These are phyloP conservation scores for Globisporangium irregulare DNA, from an alignment of 352 stramenopile species.

Conservation along the genomic window DNA sequence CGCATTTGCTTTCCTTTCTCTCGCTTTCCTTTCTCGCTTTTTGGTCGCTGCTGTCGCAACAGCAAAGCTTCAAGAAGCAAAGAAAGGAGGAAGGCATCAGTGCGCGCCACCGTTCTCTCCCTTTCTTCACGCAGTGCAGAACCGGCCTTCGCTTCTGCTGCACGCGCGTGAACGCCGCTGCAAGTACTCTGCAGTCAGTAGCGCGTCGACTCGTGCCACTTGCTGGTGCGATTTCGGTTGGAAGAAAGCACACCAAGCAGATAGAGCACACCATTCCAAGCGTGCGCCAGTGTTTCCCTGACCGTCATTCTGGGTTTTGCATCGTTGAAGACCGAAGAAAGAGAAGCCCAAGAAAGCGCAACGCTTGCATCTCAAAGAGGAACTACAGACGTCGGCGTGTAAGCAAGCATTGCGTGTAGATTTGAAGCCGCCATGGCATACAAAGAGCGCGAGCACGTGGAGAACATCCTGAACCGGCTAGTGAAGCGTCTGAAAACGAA, in stretches of 20 bases:
- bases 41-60: neutral
- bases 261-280: neutral
- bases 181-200: neutral
- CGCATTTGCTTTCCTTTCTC: neutral
- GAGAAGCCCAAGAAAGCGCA: neutral
- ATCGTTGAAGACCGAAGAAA: slow-evolving; percentile 1
- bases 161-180: neutral
- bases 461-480: slow-evolving; percentile 51
- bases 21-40: slow-evolving; percentile 1
- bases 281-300: neutral
- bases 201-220: neutral
- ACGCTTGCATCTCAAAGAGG: neutral
- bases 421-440: slow-evolving; percentile 15
- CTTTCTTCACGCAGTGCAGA: slow-evolving; percentile 8
- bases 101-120: neutral
- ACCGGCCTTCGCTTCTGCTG: neutral
- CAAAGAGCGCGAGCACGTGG: slow-evolving; percentile 69
- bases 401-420: neutral
- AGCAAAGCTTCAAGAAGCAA: slow-evolving; percentile 12
- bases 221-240: neutral
- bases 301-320: neutral
- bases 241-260: neutral
- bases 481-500: slow-evolving; percentile 56
- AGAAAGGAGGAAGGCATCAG: slow-evolving; percentile 3
- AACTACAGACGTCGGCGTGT: neutral